A percentile compares a stretch with the other conserved stretches of the same genome.
phyloP scores from a whole-genome alignment of 2,329 filamentous ascomycete genomes.

The Ploettnerulaceae sp. region DNA sequence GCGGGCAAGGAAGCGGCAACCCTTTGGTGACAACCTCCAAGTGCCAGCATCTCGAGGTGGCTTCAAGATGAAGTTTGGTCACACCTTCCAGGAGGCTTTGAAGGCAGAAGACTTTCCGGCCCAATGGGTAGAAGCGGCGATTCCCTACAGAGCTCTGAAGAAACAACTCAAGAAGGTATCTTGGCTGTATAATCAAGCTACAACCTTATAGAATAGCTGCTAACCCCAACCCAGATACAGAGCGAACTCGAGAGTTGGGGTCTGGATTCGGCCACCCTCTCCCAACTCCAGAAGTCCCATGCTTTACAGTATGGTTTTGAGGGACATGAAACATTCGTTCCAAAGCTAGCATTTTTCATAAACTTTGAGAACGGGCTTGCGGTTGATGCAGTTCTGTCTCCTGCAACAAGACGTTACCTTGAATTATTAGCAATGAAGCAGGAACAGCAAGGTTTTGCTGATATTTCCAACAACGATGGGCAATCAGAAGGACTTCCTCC shows the following conservation, averaged over 20 bases:
- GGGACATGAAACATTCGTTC: constrained; percentile 51
- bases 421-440: constrained; percentile 44
- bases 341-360: constrained; percentile 66
- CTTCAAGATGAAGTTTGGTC: constrained; percentile 75
- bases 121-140: constrained; percentile 67
- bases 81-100: constrained; percentile 67
- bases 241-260: constrained; percentile 66
- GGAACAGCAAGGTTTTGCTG: not conserved
- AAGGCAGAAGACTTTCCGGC: constrained; percentile 68
- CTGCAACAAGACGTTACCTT: constrained; percentile 55
- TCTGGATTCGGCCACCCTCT: constrained; percentile 65
- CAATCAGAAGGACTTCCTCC: not conserved
- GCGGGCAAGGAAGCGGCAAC: no score
- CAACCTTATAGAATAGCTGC: not conserved
- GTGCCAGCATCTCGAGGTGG: no score
- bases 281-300: constrained; percentile 45
- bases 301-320: constrained; percentile 52
- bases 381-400: constrained; percentile 59
- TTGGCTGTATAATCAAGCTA: constrained; percentile 24
- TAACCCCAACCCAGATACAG: constrained; percentile 31
- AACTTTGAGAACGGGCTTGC: constrained; percentile 61
- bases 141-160: constrained; percentile 80
- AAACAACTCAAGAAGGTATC: constrained; percentile 78
- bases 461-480: constrained; percentile 14
- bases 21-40: no score